phyloP scores from a whole-genome alignment of 2,329 filamentous ascomycete genomes.

The Hirsutella rhossiliensis region DNA sequence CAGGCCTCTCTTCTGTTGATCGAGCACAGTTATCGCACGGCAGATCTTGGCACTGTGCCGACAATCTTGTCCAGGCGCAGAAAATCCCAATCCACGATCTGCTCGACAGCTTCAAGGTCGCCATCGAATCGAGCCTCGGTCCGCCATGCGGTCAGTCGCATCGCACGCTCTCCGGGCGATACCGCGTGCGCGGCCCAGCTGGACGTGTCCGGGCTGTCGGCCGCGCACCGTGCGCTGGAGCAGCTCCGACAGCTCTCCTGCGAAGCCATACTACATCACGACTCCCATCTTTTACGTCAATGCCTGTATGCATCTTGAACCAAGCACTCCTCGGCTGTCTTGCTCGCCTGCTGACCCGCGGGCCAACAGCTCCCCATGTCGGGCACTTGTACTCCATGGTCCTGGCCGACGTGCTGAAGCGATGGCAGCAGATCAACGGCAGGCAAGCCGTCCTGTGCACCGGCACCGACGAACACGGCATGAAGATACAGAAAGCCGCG shows the following conservation, averaged over 20 bases:
- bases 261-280: slow-evolving; percentile 88
- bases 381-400: slow-evolving; percentile 93
- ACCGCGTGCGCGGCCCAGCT: neutral
- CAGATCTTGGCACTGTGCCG: neutral
- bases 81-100: too few species aligned
- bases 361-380: slow-evolving; percentile 65
- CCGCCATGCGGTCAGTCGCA: neutral
- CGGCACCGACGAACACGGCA: slow-evolving; percentile 92
- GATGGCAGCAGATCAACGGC: slow-evolving; percentile 74
- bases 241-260: slow-evolving; percentile 16
- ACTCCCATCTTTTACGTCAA: slow-evolving; percentile 99
- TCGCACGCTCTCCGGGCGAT: neutral
- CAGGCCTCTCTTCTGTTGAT: too few species aligned
- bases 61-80: too few species aligned
- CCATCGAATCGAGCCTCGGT: neutral
- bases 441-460: slow-evolving; percentile 65
- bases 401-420: slow-evolving; percentile 79
- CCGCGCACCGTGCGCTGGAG: slow-evolving; percentile 14
- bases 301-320: slow-evolving; percentile 45
- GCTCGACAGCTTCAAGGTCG: too few species aligned
- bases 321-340: neutral
- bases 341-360: neutral
- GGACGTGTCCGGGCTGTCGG: neutral
- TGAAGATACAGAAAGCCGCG: slow-evolving; percentile 91
- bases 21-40: too few species aligned